phyloP scores from a whole-genome alignment of 805 yeast genomes.

The Metschnikowia picachoensis region DNA sequence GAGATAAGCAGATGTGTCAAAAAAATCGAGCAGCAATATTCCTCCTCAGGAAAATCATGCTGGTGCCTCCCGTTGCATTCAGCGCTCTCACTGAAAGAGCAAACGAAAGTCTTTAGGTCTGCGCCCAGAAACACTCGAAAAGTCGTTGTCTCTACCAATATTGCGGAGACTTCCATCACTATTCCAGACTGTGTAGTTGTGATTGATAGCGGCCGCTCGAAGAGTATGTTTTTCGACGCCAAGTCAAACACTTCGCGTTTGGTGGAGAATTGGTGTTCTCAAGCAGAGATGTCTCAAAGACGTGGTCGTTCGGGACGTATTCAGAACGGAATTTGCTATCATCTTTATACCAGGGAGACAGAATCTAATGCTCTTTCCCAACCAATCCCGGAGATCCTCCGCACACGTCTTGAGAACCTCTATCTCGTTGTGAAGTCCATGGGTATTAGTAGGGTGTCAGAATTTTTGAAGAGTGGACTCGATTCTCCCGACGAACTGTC shows the following conservation, averaged over 20 bases:
- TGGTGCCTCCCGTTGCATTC: constrained; percentile 80
- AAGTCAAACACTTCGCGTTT: constrained; percentile 64
- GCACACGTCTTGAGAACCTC: constrained; percentile 79
- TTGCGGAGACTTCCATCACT: constrained; percentile 96
- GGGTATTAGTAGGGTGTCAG: constrained; percentile 72
- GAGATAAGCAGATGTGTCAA: constrained; percentile 70
- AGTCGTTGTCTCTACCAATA: constrained; percentile 84
- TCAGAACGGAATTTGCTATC: constrained; percentile 74
- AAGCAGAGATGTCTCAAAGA: constrained; percentile 86
- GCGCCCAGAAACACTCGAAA: constrained; percentile 60
- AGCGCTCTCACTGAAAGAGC: constrained; percentile 79
- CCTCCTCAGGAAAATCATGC: constrained; percentile 22
- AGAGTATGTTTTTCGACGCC: constrained; percentile 69
- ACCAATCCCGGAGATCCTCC: constrained; percentile 85
- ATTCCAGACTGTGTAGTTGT: constrained; percentile 94
- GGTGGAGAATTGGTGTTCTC: constrained; percentile 81
- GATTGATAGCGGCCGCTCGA: constrained; percentile 82
- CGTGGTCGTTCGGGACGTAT: constrained; percentile 99
- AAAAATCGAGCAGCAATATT: constrained; percentile 22
- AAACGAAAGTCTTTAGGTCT: constrained; percentile 62
- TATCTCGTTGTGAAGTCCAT: constrained; percentile 83
- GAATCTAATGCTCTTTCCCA: constrained; percentile 55
- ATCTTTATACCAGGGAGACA: constrained; percentile 64
- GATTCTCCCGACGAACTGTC: constrained; percentile 70
- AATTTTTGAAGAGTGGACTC: constrained; percentile 68